These are phyloP conservation scores for Hymenoscyphus fraxineus DNA, from an alignment of 2,329 filamentous ascomycete species.

Conservation along the genomic window DNA sequence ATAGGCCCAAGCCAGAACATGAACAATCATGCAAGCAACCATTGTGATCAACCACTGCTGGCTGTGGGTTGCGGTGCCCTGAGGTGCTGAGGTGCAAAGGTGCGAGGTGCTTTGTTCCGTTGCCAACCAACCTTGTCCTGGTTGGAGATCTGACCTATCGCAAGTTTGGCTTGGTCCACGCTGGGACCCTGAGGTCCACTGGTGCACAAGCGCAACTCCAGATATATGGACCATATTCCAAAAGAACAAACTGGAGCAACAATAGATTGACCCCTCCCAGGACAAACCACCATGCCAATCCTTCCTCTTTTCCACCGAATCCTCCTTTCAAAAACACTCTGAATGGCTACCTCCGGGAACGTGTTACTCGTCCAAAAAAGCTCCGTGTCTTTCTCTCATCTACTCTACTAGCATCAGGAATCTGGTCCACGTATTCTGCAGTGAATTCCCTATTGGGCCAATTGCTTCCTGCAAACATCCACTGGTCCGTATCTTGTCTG, in stretches of 20 bases:
- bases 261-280: neutral
- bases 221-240: neutral
- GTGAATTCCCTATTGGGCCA: neutral
- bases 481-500: neutral
- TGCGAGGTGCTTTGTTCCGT: too few species aligned
- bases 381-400: conserved; percentile 26
- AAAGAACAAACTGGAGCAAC: neutral
- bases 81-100: too few species aligned
- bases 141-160: neutral
- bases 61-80: neutral
- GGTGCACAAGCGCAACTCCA: neutral
- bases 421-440: neutral
- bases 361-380: conserved; percentile 28
- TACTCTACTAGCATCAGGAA: conserved; percentile 18
- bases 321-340: conserved; percentile 12
- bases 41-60: neutral
- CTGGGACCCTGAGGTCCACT: neutral
- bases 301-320: neutral
- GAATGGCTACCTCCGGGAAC: conserved; percentile 30
- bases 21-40: neutral
- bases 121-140: too few species aligned
- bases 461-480: neutral
- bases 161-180: neutral
- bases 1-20: neutral
- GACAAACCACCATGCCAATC: neutral